Percentiles rank a stretch among this genome's conserved stretches.
These are phyloP conservation scores for Rhodotorula graminis DNA, from an alignment of 768 basidiomycete genomes.

Conservation along the genomic window DNA sequence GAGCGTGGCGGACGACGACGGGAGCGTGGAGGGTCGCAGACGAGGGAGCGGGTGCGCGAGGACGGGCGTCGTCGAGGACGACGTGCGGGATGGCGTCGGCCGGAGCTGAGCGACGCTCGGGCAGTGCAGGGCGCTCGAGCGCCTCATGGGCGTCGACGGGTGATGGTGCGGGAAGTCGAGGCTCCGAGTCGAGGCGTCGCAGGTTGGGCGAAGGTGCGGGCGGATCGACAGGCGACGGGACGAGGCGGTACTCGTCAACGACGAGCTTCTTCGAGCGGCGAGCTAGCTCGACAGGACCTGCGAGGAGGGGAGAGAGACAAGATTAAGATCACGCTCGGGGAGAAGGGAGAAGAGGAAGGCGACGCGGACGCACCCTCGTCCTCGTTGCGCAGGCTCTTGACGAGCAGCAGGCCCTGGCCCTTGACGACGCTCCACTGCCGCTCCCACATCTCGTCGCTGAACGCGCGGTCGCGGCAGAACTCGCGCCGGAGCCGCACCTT, in stretches of 20 bases:
- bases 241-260: conserved; percentile 71
- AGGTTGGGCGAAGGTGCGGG: not conserved
- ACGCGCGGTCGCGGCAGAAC: conserved; percentile 72
- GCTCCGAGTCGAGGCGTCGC: not conserved
- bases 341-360: not conserved
- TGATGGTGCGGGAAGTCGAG: too few relatives aligned
- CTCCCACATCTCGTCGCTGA: conserved; percentile 48
- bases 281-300: conserved; percentile 85
- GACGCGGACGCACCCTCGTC: conserved; percentile 17
- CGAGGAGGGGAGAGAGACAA: not conserved
- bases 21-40: not conserved
- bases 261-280: conserved; percentile 74
- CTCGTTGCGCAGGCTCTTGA: conserved; percentile 57
- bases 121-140: not conserved
- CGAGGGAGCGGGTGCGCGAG: not conserved
- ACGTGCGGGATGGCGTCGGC: not conserved
- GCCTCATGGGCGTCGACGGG: not conserved
- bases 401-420: conserved; percentile 85
- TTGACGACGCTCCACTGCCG: conserved; percentile 88
- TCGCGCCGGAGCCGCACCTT: conserved; percentile 68
- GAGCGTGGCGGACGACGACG: conserved; percentile 58
- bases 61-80: not conserved
- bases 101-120: not conserved
- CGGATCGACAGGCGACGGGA: conserved; percentile 30
- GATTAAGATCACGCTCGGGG: too few relatives aligned